Evolutionary conservation across 169 alveolate species (phyloP), one percentile per base, ranked within the genome.

Genomic region (Plasmodium reichenowi): DNA sequence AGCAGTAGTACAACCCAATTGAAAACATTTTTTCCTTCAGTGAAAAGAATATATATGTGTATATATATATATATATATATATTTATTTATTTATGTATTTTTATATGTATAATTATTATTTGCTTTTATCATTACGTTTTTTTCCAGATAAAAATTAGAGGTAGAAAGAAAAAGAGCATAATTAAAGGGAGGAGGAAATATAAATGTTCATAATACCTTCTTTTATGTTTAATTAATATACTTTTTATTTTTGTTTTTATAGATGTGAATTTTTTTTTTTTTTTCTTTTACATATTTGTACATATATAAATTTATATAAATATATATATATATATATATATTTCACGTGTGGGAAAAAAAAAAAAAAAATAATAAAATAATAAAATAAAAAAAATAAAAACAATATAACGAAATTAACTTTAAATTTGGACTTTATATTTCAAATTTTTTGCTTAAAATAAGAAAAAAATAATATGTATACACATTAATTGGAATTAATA

Each of bases 71-170:
- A 72, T 6, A 38, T 26, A 6, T 60, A 17, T 60, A 60, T 22
- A 3, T n/a, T 6, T 60, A 60, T 24, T 6, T 17, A 59, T 59
- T n/a, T 59, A 0, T 60, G 7, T 60, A 60, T 22, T 15, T n/a
- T 17, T 60, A 60, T 24, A 17, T 17, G n/a, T 4, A 22, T 17
- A 13, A 9, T 60, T 60, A 38, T 38, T 38, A 38, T 38, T 5
- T 38, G 50, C 50, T 26, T 63, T 63, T 20, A 63, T 17, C 32
- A 10, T 38, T 38, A 38, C 6, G 7, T 54, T 47, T 47, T 54
- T 17, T 76, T 76, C 50, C 43, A 76, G 88, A 56, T 62, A 62
- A 63, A 76, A 43, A 56, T 52, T 17, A 63, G 60, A 47, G 54
- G 32, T 54, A 38, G 67, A 67, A 76, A 50, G 38, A 76, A 63